These are phyloP conservation scores for Solanum pennellii DNA, from an alignment of 257 asterid species.

Conservation along the genomic window DNA sequence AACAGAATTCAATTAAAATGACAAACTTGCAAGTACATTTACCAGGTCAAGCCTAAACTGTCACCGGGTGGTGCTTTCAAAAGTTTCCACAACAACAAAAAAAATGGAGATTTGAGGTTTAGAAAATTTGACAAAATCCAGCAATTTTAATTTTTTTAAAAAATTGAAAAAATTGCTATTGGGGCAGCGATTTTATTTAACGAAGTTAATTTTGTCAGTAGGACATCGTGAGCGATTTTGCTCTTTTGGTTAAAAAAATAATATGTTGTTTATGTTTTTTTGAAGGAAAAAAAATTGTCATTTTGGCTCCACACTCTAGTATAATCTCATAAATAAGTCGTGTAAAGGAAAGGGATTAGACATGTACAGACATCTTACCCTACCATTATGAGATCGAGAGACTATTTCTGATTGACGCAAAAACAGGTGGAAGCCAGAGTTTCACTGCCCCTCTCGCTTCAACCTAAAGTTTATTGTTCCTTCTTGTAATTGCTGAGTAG, in stretches of 20 bases:
- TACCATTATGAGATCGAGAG: not conserved
- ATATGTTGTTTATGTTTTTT: too few species aligned
- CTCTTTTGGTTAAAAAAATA: too few species aligned
- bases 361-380: not conserved
- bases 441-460: not conserved
- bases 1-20: not conserved
- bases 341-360: not conserved
- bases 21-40: not conserved
- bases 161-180: too few species aligned
- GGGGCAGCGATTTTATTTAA: too few species aligned
- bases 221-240: too few species aligned
- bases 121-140: not conserved
- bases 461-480: not conserved
- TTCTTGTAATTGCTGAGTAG: not conserved
- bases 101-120: not conserved
- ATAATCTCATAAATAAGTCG: not conserved
- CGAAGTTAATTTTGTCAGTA: too few species aligned
- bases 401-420: not conserved
- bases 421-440: not conserved
- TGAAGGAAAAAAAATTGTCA: too few species aligned
- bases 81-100: not conserved
- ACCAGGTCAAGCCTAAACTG: not conserved
- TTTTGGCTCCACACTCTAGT: not conserved
- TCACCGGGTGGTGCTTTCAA: not conserved
- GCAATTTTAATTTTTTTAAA: too few species aligned